Base-by-base conservation (phyloP, 2,329 filamentous ascomycete genomes). In the Fusarium humuli region DNA sequence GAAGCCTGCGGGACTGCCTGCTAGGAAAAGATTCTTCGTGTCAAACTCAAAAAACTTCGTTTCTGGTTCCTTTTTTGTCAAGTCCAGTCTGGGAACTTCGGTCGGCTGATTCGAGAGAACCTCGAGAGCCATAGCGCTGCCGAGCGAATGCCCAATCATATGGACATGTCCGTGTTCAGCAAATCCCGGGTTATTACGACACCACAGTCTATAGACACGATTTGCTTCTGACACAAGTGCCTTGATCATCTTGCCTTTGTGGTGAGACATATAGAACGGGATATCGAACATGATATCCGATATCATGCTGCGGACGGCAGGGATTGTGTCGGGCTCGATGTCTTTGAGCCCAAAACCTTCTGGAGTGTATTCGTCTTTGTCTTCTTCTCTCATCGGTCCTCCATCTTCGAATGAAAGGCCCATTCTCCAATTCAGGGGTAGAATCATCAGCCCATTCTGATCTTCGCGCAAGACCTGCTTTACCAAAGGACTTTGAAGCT, bases 221-320 rank as follows among this genome's bases (percentile, higher is more conserved):
- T 99, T 99, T 10, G 96, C 95, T 81, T 99, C 96, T 62, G 87
- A 87, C 42, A 97, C 91, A 49, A 98, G 90, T 2, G 96, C 94
- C 45, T 91, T 87, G 53, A 97, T 92, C 94, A 99, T 98, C 79
- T 94, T 97, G 6, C 91, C 88, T 76, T 98, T 97, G 81, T 98
- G 95, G 63, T 97, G 92, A 1, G 95, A 98, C 81, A 99, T 91
- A 81, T 98, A 99, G 78, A 97, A 98, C 0, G 96, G 96, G 52
- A 99, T 95, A 78, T 99, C 96, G 52, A 98, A 91, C 94, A 99
- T 98, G 73, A 99, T 94, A 78, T 99, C 96, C 44, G 93, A 97
- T 66, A 99, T 97, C 77, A 99, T 90, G 76, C 92, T 93, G 47
- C 96, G 91, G n/a, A 99, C 92, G 1, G 93, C 94, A 0, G 95